Percentiles rank a stretch among this genome's conserved stretches.
Evolutionary conservation across 108 stramenopile genomes (phyloP).

Genomic region (Pseudonitzschia delicatissima): DNA sequence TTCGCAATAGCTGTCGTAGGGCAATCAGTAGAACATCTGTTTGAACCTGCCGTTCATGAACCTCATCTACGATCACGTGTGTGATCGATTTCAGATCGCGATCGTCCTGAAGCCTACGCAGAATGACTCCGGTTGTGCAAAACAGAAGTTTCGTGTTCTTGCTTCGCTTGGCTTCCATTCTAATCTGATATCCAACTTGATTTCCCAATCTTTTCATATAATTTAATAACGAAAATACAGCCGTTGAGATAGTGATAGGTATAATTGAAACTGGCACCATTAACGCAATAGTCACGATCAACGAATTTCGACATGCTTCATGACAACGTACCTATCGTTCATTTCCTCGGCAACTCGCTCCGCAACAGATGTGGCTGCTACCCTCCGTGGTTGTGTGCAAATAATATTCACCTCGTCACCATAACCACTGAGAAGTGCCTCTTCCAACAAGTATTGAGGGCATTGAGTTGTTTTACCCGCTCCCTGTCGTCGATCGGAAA

Average conservation of each 20-base stretch:
- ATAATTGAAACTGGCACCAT: background rate
- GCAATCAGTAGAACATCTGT: conserved; percentile 90
- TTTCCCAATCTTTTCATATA: conserved; percentile 35
- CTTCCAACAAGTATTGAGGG: conserved; percentile 85
- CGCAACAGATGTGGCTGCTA: conserved; percentile 74
- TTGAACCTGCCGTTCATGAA: conserved; percentile 80
- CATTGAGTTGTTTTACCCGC: conserved; percentile 73
- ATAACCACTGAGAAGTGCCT: conserved; percentile 45
- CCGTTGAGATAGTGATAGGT: background rate
- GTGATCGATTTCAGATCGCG: conserved; percentile 70
- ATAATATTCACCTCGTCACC: conserved; percentile 66
- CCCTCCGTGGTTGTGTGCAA: conserved; percentile 74
- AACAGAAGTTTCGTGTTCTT: conserved; percentile 81
- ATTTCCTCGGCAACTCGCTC: conserved; percentile 77
- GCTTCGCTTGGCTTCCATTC: conserved; percentile 67
- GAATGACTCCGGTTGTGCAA: conserved; percentile 94
- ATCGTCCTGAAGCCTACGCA: conserved; percentile 92
- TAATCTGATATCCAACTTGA: conserved; percentile 90
- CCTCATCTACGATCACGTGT: conserved; percentile 95
- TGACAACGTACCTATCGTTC: conserved; percentile 32
- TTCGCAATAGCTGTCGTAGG: conserved; percentile 62
- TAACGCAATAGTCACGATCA: too few species aligned
- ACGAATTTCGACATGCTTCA: background rate
- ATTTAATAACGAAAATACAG: too few species aligned
- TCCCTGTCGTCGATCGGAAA: conserved; percentile 12